Evolutionary conservation across 306 rosid species (phyloP), one percentile per base, ranked within the genome.

Genomic region (Acacia crassicarpa): DNA sequence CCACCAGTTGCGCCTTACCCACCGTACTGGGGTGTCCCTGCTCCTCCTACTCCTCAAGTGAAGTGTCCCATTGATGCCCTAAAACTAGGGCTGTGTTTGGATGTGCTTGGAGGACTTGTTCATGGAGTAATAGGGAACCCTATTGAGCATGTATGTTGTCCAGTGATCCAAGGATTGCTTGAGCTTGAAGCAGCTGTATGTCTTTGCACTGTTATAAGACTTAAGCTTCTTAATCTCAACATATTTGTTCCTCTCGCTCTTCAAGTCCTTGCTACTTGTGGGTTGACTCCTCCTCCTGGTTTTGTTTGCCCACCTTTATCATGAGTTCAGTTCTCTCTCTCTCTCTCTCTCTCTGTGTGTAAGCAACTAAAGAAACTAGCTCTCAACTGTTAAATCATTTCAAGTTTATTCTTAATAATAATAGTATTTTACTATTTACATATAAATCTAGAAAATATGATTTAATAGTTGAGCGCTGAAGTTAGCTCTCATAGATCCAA

Each of bases 171-270:
- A 83, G 98, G 98, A 25, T 79, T 95, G 84, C 88, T 93, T 63
- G 95, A 95, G 80, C 89, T 95, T 49, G 98, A 95, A 85, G 99
- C 99, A 8, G 98, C 99, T 0, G 79, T 95, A 67, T 95, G 99
- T 68, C 95, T 93, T 40, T 95, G 99, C 90, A 90, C 93, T 11
- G 76, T 83, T 19, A 90, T 95, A 77, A 87, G 94, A 87, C 77
- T 89, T 78, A 91, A 83, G 91, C 91, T 95, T 81, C 89, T 93
- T 5, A 93, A 91, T 84, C 88, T 95, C 7, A 91, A 93, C 78
- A 86, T 95, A 23, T 91, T 85, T 77, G 67, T 93, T 71, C 99
- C 99, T 54, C 90, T 93, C 48, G 95, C 99, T 10, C 97, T 93
- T 43, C 97, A 95, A 80, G 91, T 87, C 30, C 83, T 93, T 6